Conservation (phyloP, 2,329 filamentous ascomycete species). For the Epichloe amarillans region DNA sequence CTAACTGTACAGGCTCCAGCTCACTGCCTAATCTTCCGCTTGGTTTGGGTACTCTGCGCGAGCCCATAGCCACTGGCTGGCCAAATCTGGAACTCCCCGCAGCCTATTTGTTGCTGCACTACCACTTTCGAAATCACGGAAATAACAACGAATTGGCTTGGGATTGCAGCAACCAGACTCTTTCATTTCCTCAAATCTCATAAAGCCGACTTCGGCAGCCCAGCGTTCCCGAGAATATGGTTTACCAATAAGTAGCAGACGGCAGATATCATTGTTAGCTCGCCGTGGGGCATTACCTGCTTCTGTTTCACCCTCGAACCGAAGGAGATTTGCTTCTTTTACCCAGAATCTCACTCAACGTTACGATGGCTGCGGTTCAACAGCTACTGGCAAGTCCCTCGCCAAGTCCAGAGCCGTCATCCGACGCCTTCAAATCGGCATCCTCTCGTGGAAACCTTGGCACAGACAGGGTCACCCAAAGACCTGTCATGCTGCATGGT, state of each 20-base stretch:
- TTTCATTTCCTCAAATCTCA: neutral
- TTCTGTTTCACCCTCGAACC: neutral
- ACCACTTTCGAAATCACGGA: neutral
- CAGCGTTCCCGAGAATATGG: neutral
- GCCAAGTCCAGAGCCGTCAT: conserved; percentile 13
- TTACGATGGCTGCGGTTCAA: conserved; percentile 25
- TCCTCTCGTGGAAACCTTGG: conserved; percentile 15
- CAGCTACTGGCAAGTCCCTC: conserved; percentile 22
- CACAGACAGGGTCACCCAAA: conserved; percentile 22
- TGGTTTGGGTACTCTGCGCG: neutral
- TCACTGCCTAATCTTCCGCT: no score
- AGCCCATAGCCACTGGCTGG: neutral
- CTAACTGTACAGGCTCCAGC: no score
- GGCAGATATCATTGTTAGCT: neutral
- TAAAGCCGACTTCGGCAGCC: neutral
- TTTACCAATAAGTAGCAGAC: neutral
- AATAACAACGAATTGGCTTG: neutral
- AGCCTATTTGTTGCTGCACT: neutral
- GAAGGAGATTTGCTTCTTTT: neutral
- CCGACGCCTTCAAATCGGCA: conserved; percentile 13
- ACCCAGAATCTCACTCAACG: neutral
- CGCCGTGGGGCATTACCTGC: neutral
- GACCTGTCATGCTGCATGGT: conserved; percentile 22
- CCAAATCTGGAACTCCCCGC: neutral
- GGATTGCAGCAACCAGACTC: neutral